Evolutionary conservation across 169 alveolate species (phyloP).

Genomic region (Plasmodium malariae): DNA sequence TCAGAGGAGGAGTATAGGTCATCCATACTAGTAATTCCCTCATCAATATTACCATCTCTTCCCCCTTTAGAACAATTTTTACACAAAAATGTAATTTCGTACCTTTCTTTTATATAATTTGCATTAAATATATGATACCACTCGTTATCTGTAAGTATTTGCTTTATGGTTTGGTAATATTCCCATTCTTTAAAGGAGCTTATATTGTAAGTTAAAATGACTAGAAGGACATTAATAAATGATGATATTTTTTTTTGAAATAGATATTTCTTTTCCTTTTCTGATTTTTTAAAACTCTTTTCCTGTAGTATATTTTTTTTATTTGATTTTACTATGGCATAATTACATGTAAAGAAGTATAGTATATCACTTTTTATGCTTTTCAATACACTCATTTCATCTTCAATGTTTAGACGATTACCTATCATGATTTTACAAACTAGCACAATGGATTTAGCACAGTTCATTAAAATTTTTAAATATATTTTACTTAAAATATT

Average conservation of each 20-base stretch:
- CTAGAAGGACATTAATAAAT: slow-evolving; percentile 36
- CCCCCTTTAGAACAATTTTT: neutral
- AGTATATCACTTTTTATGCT: slow-evolving; percentile 11
- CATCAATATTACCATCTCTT: neutral
- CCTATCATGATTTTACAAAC: slow-evolving; percentile 60
- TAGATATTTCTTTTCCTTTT: neutral
- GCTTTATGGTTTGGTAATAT: slow-evolving; percentile 44
- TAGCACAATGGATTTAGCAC: slow-evolving; percentile 37
- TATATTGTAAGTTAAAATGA: slow-evolving; percentile 32
- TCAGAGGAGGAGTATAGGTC: neutral
- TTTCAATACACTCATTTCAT: slow-evolving; percentile 38
- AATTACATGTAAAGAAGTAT: slow-evolving; percentile 33
- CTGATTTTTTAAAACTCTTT: neutral
- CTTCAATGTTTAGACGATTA: slow-evolving; percentile 30
- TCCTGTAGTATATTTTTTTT: slow-evolving; percentile 20
- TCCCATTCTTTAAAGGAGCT: slow-evolving; percentile 30
- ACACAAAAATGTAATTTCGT: slow-evolving; percentile 18
- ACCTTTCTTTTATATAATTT: neutral
- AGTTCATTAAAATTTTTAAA: slow-evolving; percentile 18
- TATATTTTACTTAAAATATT: slow-evolving; percentile 18
- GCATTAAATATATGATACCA: slow-evolving; percentile 39
- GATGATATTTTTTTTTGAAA: slow-evolving; percentile 9
- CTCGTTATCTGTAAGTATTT: slow-evolving; percentile 39
- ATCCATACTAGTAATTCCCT: neutral
- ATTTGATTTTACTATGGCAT: slow-evolving; percentile 25